These are phyloP conservation scores for Kalmanozyma brasiliensis DNA, from an alignment of 1,284 basidiomycete genomes.

Conservation along the genomic window DNA sequence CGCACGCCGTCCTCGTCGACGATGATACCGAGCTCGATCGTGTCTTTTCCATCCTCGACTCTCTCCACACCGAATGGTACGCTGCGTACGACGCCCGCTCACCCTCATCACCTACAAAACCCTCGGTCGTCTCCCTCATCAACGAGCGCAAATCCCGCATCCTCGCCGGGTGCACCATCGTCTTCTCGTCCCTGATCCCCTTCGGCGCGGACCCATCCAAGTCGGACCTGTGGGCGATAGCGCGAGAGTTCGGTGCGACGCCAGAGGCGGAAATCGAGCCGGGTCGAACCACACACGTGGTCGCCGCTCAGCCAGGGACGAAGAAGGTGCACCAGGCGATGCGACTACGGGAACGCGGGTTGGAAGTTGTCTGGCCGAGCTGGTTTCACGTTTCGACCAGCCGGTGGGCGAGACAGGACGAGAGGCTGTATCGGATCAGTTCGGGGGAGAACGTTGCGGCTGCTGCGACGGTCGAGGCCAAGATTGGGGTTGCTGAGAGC, in stretches of 20 bases:
- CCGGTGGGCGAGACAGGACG: constrained; percentile 80
- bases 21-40: constrained; percentile 86
- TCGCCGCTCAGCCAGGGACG: constrained; percentile 80
- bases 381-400: constrained; percentile 90
- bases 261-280: constrained; percentile 78
- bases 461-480: constrained; percentile 6
- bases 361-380: constrained; percentile 83
- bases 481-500: not conserved
- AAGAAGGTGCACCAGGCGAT: constrained; percentile 84
- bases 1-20: constrained; percentile 83
- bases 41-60: constrained; percentile 78
- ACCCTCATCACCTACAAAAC: constrained; percentile 13
- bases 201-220: constrained; percentile 80
- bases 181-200: constrained; percentile 94
- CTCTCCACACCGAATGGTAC: constrained; percentile 82
- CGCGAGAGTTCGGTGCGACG: constrained; percentile 85
- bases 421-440: constrained; percentile 74
- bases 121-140: constrained; percentile 77
- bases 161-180: constrained; percentile 79
- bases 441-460: constrained; percentile 14
- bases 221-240: constrained; percentile 88
- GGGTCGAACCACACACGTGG: constrained; percentile 83
- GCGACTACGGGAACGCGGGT: constrained; percentile 65
- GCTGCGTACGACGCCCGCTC: constrained; percentile 32
- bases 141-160: constrained; percentile 80